phyloP scores from a whole-genome alignment of 2,329 filamentous ascomycete genomes.

The Pseudogymnoascus sp. region DNA sequence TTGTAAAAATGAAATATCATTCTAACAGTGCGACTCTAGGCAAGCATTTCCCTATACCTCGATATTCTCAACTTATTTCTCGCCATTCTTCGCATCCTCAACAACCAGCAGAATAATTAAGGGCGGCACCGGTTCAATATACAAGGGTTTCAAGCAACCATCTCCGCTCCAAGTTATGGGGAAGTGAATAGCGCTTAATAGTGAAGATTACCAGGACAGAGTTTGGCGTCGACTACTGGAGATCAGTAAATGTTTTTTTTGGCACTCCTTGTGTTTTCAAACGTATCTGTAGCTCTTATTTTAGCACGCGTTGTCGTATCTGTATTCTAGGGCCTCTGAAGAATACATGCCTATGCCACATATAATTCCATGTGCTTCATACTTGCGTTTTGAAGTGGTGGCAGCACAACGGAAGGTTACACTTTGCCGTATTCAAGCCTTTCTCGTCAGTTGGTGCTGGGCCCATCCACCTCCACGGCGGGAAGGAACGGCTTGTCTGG shows the following conservation, averaged over 20 bases:
- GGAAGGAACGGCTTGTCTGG: neutral
- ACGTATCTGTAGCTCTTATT: neutral
- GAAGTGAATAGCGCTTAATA: neutral
- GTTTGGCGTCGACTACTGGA: neutral
- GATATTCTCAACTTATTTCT: conserved; percentile 97
- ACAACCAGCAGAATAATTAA: conserved; percentile 91
- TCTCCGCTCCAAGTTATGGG: neutral
- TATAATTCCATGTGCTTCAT: neutral
- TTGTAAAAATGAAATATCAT: neutral
- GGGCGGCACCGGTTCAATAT: neutral
- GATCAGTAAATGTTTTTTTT: neutral
- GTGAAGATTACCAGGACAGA: neutral
- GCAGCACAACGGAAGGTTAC: neutral
- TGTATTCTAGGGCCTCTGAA: neutral
- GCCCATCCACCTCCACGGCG: neutral
- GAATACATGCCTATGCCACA: neutral
- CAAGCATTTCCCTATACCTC: conserved; percentile 87
- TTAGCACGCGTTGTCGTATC: neutral
- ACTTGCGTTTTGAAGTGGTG: neutral
- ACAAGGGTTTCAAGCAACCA: neutral
- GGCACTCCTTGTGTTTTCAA: neutral
- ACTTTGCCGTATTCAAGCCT: neutral
- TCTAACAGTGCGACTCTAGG: conserved; percentile 27
- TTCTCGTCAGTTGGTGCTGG: neutral
- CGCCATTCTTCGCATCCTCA: conserved; percentile 88